These are phyloP conservation scores for Mycena indigotica DNA, from an alignment of 768 basidiomycete species.

Conservation along the genomic window DNA sequence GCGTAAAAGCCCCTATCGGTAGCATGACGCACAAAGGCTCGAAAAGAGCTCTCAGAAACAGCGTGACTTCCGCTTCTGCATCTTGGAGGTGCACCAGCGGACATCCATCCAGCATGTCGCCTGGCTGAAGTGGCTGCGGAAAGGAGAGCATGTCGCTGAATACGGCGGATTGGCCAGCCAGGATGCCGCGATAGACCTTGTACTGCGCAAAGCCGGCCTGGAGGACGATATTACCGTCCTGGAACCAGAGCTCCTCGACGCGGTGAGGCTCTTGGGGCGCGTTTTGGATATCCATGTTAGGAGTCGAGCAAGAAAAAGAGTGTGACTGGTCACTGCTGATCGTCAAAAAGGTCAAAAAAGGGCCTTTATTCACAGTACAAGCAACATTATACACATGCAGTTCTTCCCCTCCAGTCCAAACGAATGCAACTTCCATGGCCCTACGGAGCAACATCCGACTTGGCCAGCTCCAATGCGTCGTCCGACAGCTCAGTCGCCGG, in stretches of 20 bases:
- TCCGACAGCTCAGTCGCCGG: no score
- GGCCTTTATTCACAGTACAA: no score
- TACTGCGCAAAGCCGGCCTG: constrained; percentile 11
- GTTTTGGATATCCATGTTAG: neutral
- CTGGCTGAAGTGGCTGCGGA: neutral
- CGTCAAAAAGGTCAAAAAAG: no score
- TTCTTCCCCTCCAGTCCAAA: neutral
- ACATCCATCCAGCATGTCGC: neutral
- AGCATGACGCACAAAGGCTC: neutral
- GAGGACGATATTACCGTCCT: constrained; percentile 8
- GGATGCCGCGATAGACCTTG: constrained; percentile 4
- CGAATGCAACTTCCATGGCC: neutral
- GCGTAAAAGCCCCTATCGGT: neutral
- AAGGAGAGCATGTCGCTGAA: neutral
- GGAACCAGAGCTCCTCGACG: constrained; percentile 8
- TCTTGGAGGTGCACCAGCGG: constrained; percentile 3
- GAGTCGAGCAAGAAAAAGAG: neutral
- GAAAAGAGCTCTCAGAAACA: constrained; percentile 5
- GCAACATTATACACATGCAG: neutral
- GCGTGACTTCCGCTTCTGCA: neutral
- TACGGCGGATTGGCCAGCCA: neutral
- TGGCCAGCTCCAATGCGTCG: no score
- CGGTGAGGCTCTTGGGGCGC: neutral
- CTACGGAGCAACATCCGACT: no score
- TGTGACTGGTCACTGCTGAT: neutral